Percentiles rank a stretch among this genome's conserved stretches.
Evolutionary conservation across 345 rosid genomes (phyloP).

Genomic region (Aquilaria sinensis): DNA sequence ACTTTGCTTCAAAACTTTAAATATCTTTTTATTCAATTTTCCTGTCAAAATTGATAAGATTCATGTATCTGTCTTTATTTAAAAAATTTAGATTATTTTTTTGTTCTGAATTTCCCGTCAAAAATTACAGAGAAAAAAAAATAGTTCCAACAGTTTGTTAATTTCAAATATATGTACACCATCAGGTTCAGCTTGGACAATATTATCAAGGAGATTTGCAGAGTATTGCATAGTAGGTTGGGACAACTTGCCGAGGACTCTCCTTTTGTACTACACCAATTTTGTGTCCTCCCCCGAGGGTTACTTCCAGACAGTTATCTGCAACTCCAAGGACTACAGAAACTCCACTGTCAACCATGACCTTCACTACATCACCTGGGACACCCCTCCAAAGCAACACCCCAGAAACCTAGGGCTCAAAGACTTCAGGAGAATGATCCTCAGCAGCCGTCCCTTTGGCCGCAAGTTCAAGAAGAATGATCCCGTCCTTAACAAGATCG

Average conservation of each 20-base stretch:
- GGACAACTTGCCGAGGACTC: slow-evolving; percentile 90
- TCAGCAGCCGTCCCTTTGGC: slow-evolving; percentile 76
- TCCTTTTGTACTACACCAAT: slow-evolving; percentile 85
- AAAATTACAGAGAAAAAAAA: too few species aligned
- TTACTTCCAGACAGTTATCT: slow-evolving; percentile 82
- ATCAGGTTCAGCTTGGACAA: slow-evolving; percentile 92
- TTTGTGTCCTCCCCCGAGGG: slow-evolving; percentile 89
- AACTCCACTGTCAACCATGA: slow-evolving; percentile 87
- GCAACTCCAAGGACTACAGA: slow-evolving; percentile 74
- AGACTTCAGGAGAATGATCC: slow-evolving; percentile 65
- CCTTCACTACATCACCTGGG: slow-evolving; percentile 89
- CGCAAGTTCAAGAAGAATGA: slow-evolving; percentile 76
- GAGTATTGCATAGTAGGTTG: slow-evolving; percentile 74
- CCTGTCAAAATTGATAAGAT: too few species aligned
- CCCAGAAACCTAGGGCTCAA: slow-evolving; percentile 54
- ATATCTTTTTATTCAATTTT: too few species aligned
- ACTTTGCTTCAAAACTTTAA: too few species aligned
- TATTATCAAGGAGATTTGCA: slow-evolving; percentile 79
- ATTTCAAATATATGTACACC: too few species aligned
- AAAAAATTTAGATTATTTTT: too few species aligned
- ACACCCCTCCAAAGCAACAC: slow-evolving; percentile 93
- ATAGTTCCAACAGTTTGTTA: too few species aligned
- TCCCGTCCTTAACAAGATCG: slow-evolving; percentile 67
- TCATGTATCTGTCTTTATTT: too few species aligned
- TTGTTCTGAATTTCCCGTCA: too few species aligned